These are phyloP conservation scores for Pachysandra terminalis DNA, from an alignment of 164 flowering plant genomes.

Conservation along the genomic window DNA sequence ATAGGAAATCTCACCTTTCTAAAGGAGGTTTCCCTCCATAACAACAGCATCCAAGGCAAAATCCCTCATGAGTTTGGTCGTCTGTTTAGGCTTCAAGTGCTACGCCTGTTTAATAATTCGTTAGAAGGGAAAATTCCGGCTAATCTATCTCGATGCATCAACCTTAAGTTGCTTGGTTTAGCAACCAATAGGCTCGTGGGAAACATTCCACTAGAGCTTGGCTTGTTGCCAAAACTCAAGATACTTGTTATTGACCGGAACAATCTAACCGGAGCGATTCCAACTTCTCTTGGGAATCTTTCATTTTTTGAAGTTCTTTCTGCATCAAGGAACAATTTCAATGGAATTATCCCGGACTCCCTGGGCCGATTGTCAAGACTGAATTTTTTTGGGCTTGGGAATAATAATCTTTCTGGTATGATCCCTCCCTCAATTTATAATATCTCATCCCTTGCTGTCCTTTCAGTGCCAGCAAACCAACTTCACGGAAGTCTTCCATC, in stretches of 20 bases:
- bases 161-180: not conserved
- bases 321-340: not conserved
- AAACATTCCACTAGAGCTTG: not conserved
- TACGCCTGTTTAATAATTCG: not conserved
- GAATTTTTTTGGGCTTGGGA: not conserved
- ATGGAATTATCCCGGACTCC: not conserved
- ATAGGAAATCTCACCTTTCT: slow-evolving; percentile 27
- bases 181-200: not conserved
- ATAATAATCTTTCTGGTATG: not conserved
- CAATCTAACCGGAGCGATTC: not conserved
- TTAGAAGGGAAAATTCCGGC: not conserved
- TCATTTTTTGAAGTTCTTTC: not conserved
- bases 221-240: not conserved
- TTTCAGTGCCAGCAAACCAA: not conserved
- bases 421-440: slow-evolving; percentile 9
- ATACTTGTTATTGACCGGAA: not conserved
- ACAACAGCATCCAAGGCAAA: not conserved
- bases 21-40: not conserved
- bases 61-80: not conserved
- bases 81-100: not conserved
- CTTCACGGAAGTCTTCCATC: not conserved
- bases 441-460: not conserved
- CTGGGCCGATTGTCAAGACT: not conserved
- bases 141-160: not conserved
- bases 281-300: not conserved